These are phyloP conservation scores for Aspergillus sp. DNA, from an alignment of 2,329 filamentous ascomycete species.

Conservation along the genomic window DNA sequence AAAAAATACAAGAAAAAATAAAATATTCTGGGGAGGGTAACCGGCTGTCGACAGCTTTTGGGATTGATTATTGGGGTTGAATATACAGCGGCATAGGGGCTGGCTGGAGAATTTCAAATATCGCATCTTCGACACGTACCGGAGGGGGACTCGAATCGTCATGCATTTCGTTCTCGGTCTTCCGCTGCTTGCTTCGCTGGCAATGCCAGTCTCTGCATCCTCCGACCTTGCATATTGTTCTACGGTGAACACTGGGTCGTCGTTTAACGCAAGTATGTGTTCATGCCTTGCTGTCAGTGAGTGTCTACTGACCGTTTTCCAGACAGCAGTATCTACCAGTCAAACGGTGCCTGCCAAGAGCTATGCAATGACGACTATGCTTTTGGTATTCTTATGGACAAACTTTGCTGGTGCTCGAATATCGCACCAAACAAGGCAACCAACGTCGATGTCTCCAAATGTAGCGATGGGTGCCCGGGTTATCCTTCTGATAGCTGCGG, in stretches of 20 bases:
- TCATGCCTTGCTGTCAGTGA: neutral
- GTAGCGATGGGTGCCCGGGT: slow-evolving; percentile 41
- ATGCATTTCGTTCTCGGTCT: slow-evolving; percentile 19
- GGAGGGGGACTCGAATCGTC: neutral
- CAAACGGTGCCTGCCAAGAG: slow-evolving; percentile 39
- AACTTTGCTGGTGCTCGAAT: slow-evolving; percentile 47
- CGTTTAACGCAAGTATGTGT: slow-evolving; percentile 31
- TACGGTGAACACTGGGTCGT: slow-evolving; percentile 40
- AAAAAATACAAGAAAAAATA: too few relatives aligned
- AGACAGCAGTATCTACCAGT: slow-evolving; percentile 40
- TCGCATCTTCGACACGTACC: too few relatives aligned
- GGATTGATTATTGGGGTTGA: too few relatives aligned
- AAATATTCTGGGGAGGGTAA: too few relatives aligned
- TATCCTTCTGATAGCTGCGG: slow-evolving; percentile 44
- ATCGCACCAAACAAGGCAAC: slow-evolving; percentile 35
- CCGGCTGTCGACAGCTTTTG: too few relatives aligned
- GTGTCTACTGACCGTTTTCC: slow-evolving; percentile 6
- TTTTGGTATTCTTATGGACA: slow-evolving; percentile 42
- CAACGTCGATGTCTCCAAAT: slow-evolving; percentile 25
- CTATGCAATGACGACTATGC: slow-evolving; percentile 39
- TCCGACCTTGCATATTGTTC: slow-evolving; percentile 39
- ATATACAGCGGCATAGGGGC: neutral
- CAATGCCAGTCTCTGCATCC: slow-evolving; percentile 15
- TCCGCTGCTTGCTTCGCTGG: slow-evolving; percentile 20
- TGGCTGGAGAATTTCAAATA: neutral